These are phyloP conservation scores for Thelonectria blattea DNA, from an alignment of 2,329 filamentous ascomycete genomes.

Conservation along the genomic window DNA sequence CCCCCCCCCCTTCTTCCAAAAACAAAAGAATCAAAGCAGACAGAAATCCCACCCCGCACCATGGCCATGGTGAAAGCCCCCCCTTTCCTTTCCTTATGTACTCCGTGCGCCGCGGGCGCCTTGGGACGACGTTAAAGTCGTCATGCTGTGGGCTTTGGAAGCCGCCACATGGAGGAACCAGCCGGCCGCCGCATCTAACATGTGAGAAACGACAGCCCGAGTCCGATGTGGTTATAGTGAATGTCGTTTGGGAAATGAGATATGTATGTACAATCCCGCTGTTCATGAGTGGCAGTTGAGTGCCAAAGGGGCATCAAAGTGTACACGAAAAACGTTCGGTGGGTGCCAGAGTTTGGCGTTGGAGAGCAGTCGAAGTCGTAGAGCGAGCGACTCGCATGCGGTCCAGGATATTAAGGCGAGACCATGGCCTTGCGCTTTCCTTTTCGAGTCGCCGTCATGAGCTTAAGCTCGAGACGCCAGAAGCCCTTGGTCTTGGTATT, in stretches of 20 bases:
- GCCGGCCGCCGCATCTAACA: neutral
- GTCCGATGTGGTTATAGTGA: neutral
- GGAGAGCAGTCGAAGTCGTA: no score
- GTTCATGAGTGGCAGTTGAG: neutral
- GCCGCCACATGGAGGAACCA: neutral
- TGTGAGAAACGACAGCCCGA: neutral
- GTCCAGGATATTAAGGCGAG: slow-evolving; percentile 30
- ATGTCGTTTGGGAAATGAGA: neutral
- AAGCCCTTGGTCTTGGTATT: slow-evolving; percentile 56
- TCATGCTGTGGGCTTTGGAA: slow-evolving; percentile 17
- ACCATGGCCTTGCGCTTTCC: slow-evolving; percentile 50
- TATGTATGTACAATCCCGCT: neutral
- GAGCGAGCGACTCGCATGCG: neutral
- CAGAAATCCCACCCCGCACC: no score
- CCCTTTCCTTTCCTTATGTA: slow-evolving; percentile 16
- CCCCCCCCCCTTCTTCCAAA: neutral
- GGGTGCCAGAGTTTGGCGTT: neutral
- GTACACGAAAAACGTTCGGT: neutral
- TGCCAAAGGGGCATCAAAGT: neutral
- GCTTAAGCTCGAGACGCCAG: slow-evolving; percentile 67
- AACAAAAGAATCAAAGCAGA: no score
- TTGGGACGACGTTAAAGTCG: neutral
- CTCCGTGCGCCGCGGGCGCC: slow-evolving; percentile 31
- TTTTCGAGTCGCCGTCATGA: slow-evolving; percentile 62
- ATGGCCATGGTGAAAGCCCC: neutral